Base-by-base conservation (phyloP, 176 grass and related monocot genomes). In the Phoenix roebelenii region DNA sequence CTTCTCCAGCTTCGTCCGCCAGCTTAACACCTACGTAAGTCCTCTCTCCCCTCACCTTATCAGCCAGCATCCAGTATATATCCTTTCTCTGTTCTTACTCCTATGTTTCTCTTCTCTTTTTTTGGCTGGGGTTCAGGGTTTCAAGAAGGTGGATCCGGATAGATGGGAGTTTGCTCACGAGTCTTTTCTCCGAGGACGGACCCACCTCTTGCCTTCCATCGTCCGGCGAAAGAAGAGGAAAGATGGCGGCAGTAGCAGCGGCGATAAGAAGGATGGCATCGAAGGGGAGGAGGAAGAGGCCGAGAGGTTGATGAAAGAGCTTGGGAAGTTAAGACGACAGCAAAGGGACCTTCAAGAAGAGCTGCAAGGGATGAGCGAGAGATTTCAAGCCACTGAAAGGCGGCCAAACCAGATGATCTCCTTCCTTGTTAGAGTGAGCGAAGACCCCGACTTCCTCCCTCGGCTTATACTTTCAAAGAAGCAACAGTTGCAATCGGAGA, bases 151-250 rank as follows among this genome's bases (percentile, higher is more conserved):
- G 64, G 81, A 85, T 58, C 82, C 82, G 50, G 82, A 90, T 44
- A 66, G 72, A 55, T 90, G 82, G 87, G 87, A 90, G 75, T 90
- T 90, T 58, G 87, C 87, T 49, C 87, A 90, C 51, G 78, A 79
- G 64, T 82, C 64, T 3, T 90, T 90, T 50, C 82, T 90, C 28
- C 62, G 78, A 22, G 87, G 82, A 7, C 82, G 82, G 75, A 79
- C 51, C 22, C 78, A 79, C 49, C 74, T 90, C 54, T 75, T 90
- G 6, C 72, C 87, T 16, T 55, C 44, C n/a, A 73, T 90, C 59
- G 67, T 60, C 30, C 87, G 78, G 55, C 75, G 78, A 5, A 73
- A 69, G 55, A 90, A 79, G 75, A 72, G 25, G 19, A 25, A 16
- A 5, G 18, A 19, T 12, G 63, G 64, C 51, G 19, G 65, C 9